Evolutionary conservation across 2,329 filamentous ascomycete species (phyloP), one percentile per base, ranked within the genome.

Genomic region (Colletotrichum orchidophilum): DNA sequence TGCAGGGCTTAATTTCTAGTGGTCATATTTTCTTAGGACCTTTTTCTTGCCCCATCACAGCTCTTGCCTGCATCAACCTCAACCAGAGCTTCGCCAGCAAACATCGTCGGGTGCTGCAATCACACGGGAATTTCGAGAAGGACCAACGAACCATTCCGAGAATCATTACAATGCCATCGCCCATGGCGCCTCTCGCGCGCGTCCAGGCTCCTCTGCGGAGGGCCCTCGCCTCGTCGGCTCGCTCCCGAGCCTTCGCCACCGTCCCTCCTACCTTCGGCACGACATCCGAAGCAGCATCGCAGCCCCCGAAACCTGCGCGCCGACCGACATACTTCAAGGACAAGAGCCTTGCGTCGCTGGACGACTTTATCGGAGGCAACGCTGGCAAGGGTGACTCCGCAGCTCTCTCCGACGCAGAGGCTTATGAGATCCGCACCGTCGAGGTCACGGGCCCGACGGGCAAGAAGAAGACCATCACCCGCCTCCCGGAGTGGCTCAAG

Each of bases 401-500:
- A 8, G 81, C 12, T 75, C 84, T 71, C 76, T 87, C 3, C 79
- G 76, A 83, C 7, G 79, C 83, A 74, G 90, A 92, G 63, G 88
- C 89, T 6, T 90, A 90, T 79, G 84, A 86, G 66, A 83, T 91
- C 52, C 86, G 87, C 74, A 92, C 90, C 49, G 90, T 88, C 74
- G 85, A 91, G 78, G 90, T 92, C 76, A 73, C 70, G 24, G 90
- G 90, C 46, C 90, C 90, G 24, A 86, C 85, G 31, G 89, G 89
- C 71, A 88, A 86, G 80, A 89, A 90, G 80, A 86, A 85, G 74
- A 91, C 89, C 75, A 89, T 92, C 76, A 92, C 90, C 15, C 91
- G 96, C 58, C 86, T 99, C 59, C 96, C 96, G 24, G 89, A 92
- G 75, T 99, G 96, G 96, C 90, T 99, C 74, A 98, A 98, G 87